phyloP scores from a whole-genome alignment of 352 stramenopile genomes.

The Elongisporangium anandrum region DNA sequence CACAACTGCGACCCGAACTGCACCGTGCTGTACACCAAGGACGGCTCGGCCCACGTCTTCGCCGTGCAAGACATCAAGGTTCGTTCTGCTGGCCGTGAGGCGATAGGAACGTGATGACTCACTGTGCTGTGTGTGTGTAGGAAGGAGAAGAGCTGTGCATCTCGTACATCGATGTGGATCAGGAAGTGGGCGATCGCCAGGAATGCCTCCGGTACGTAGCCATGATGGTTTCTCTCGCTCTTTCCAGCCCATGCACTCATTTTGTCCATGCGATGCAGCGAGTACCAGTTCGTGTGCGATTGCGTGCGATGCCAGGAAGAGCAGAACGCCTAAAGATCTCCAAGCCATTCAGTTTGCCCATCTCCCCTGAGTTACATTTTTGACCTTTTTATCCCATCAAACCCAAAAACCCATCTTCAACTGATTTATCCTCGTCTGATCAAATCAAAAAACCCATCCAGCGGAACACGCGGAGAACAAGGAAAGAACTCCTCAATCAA shows the following conservation, averaged over 20 bases:
- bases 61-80: conserved; percentile 67
- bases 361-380: background rate
- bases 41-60: conserved; percentile 65
- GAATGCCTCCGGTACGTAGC: conserved; percentile 56
- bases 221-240: conserved; percentile 7
- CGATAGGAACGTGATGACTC: background rate
- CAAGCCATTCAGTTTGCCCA: conserved; percentile 1
- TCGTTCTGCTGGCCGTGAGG: conserved; percentile 6
- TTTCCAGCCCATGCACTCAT: conserved; percentile 10
- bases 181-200: conserved; percentile 73
- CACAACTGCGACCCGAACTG: conserved; percentile 94
- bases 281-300: conserved; percentile 80
- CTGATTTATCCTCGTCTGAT: background rate
- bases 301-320: conserved; percentile 65
- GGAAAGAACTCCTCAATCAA: background rate
- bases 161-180: conserved; percentile 92
- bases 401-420: background rate
- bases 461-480: background rate
- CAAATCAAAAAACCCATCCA: background rate
- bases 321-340: conserved; percentile 36
- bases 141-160: conserved; percentile 93
- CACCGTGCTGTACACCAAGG: conserved; percentile 85
- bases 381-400: background rate
- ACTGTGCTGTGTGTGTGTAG: conserved; percentile 21
- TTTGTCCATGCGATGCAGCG: conserved; percentile 22